Conservation (phyloP, 805 yeast genomes). For the Lipomyces chichibuensis region DNA sequence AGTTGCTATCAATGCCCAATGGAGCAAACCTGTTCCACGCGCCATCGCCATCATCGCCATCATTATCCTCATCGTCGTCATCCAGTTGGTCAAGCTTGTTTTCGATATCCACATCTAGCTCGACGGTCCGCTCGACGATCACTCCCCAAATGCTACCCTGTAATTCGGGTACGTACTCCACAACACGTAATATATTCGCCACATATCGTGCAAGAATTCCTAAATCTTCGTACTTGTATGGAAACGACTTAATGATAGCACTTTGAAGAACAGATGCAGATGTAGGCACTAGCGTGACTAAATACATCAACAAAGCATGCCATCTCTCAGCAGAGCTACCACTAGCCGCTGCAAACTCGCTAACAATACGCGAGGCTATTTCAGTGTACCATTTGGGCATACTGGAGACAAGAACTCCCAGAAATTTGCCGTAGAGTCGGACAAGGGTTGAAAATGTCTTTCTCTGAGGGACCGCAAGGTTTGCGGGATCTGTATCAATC, state of each 20-base stretch:
- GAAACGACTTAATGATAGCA: slow-evolving; percentile 64
- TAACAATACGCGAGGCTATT: slow-evolving; percentile 68
- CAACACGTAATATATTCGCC: slow-evolving; percentile 60
- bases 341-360: slow-evolving; percentile 53
- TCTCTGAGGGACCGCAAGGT: slow-evolving; percentile 43
- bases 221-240: slow-evolving; percentile 72
- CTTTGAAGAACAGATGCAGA: slow-evolving; percentile 66
- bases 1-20: background rate
- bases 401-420: slow-evolving; percentile 77
- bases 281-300: slow-evolving; percentile 79
- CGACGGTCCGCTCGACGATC: slow-evolving; percentile 76
- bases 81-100: slow-evolving; percentile 84
- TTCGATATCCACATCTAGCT: slow-evolving; percentile 88
- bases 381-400: slow-evolving; percentile 89
- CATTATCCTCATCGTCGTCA: slow-evolving; percentile 64
- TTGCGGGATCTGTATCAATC: slow-evolving; percentile 53
- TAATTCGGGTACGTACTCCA: slow-evolving; percentile 75
- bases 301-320: slow-evolving; percentile 66
- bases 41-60: slow-evolving; percentile 46
- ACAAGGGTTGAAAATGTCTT: slow-evolving; percentile 6
- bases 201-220: slow-evolving; percentile 63
- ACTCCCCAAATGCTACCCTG: slow-evolving; percentile 77
- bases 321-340: slow-evolving; percentile 49
- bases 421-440: slow-evolving; percentile 66
- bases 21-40: background rate